phyloP scores from a whole-genome alignment of 768 basidiomycete species.

The Galerina marginata region DNA sequence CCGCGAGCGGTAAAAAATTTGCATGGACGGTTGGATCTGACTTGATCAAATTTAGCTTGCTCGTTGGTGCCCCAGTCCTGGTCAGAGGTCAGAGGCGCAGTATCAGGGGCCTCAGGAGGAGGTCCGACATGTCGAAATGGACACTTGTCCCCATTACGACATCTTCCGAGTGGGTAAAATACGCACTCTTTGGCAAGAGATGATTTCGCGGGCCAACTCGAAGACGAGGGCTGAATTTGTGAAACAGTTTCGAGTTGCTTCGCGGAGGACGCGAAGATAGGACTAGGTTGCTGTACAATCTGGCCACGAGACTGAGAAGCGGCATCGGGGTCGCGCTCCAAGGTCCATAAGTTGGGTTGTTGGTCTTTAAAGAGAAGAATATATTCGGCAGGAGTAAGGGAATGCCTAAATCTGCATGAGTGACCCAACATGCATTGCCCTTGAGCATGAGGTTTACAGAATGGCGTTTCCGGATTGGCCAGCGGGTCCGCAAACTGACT shows the following conservation, averaged over 20 bases:
- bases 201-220: background rate
- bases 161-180: slow-evolving; percentile 43
- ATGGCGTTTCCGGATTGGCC: slow-evolving; percentile 36
- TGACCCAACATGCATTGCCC: slow-evolving; percentile 36
- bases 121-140: slow-evolving; percentile 29
- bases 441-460: slow-evolving; percentile 48
- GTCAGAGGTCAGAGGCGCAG: background rate
- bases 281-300: background rate
- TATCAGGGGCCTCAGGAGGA: background rate
- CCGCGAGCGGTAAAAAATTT: slow-evolving; percentile 25
- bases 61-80: slow-evolving; percentile 11
- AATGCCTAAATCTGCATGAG: slow-evolving; percentile 45
- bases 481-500: slow-evolving; percentile 48
- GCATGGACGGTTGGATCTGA: slow-evolving; percentile 26
- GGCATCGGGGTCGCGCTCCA: slow-evolving; percentile 2
- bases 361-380: slow-evolving; percentile 42
- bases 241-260: background rate
- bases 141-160: slow-evolving; percentile 43
- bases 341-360: slow-evolving; percentile 40
- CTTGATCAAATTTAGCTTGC: background rate
- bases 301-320: background rate
- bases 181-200: slow-evolving; percentile 26
- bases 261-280: background rate
- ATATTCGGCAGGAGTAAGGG: slow-evolving; percentile 44
- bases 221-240: background rate